phyloP scores from a whole-genome alignment of 768 basidiomycete genomes.

The Termitomyces eurrhizus region DNA sequence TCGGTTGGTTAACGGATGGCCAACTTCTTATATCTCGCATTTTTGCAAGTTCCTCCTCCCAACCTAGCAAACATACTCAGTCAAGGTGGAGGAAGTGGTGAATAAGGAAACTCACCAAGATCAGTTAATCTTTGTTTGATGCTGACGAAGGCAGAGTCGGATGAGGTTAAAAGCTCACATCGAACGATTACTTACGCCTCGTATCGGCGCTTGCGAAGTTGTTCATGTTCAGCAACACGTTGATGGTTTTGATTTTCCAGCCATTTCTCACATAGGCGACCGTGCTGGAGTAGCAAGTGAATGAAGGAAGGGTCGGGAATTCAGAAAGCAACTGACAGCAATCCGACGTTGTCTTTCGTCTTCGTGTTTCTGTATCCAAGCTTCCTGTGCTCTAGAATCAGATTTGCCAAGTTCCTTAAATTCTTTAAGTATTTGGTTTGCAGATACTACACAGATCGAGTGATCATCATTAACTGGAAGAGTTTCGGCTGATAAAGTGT shows the following conservation, averaged over 20 bases:
- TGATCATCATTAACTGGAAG: too few relatives aligned
- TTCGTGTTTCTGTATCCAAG: neutral
- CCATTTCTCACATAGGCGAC: neutral
- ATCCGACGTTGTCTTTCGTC: neutral
- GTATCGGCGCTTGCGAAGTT: neutral
- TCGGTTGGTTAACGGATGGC: neutral
- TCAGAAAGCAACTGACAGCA: neutral
- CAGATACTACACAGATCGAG: neutral
- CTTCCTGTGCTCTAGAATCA: neutral
- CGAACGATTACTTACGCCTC: neutral
- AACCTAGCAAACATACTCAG: neutral
- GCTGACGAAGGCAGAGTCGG: neutral
- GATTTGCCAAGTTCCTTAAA: too few relatives aligned
- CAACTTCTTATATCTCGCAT: neutral
- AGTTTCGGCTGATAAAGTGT: neutral
- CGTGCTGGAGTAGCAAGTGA: neutral
- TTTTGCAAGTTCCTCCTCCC: neutral
- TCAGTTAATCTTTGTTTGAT: neutral
- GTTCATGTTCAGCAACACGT: neutral
- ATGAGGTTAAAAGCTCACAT: neutral
- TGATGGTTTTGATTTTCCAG: neutral
- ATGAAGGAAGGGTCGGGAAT: neutral
- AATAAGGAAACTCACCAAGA: neutral
- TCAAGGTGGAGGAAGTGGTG: neutral
- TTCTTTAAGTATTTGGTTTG: neutral